phyloP scores from a whole-genome alignment of 768 basidiomycete genomes.

The Tylopilus sp. region DNA sequence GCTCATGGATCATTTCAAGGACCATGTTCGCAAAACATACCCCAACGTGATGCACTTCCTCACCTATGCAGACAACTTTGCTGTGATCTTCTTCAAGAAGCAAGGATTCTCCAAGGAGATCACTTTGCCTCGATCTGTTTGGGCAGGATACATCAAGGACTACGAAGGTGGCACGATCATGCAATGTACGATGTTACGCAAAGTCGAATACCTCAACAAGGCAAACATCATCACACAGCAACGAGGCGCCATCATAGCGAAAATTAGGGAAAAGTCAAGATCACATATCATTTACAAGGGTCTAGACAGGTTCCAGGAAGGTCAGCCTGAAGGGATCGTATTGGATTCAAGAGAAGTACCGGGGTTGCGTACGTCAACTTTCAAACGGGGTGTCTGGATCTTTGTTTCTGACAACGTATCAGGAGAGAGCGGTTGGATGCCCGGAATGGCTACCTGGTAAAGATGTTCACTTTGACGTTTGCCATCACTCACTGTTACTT shows the following conservation, averaged over 20 bases:
- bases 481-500: constrained; percentile 1
- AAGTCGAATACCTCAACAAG: constrained; percentile 86
- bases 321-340: constrained; percentile 44
- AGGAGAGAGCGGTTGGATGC: constrained; percentile 94
- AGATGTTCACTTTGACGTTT: constrained; percentile 20
- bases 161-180: constrained; percentile 99
- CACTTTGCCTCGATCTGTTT: constrained; percentile 81
- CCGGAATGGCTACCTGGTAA: constrained; percentile 72
- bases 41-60: constrained; percentile 92
- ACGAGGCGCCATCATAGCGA: constrained; percentile 84
- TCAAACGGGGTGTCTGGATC: neutral
- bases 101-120: constrained; percentile 99
- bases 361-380: constrained; percentile 63
- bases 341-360: constrained; percentile 81
- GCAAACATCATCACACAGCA: constrained; percentile 71
- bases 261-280: constrained; percentile 81
- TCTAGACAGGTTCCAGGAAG: constrained; percentile 68
- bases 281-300: constrained; percentile 87
- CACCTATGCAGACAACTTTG: constrained; percentile 98
- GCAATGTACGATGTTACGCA: constrained; percentile 95
- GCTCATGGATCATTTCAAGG: constrained; percentile 98
- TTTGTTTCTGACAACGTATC: constrained; percentile 9
- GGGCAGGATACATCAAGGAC: constrained; percentile 99
- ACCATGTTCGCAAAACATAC: constrained; percentile 79
- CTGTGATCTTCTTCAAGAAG: constrained; percentile 98